Base-by-base conservation (phyloP, 1,284 basidiomycete species). In the Irpex lacteus region DNA sequence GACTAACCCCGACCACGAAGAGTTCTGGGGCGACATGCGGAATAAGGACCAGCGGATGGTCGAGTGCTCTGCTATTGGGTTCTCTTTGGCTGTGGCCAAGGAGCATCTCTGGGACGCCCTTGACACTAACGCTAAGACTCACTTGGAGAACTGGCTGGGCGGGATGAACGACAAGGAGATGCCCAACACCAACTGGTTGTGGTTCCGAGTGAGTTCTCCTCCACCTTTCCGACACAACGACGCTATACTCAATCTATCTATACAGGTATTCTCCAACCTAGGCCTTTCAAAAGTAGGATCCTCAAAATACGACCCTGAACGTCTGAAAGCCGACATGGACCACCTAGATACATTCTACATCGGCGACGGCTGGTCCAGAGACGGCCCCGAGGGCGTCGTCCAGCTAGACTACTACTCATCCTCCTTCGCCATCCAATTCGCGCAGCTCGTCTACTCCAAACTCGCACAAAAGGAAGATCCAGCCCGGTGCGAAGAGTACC, bases 41-140 rank as follows among this genome's bases (percentile, higher is more conserved):
- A 84, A 89, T 70, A 90, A 87, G 73, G 91, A 92, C 72, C 90
- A 93, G 75, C 76, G 91, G 32, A 93, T 93, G 91, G 91, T 92
- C 0, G 91, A 92, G 73, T 92, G 91, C 77, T 88, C 87, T 64
- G 87, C 91, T 4, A 87, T 92, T 67, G 90, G 90, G 1, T 92
- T 88, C 73, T 80, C 89, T 0, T 80, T 93, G 55, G 82, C 88
- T 7, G 82, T 90, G 13, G 87, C 87, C 2, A 82, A 82, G 40
- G 85, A 90, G 66, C 78, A 86, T 49, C 77, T 92, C 34, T 91
- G 87, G 85, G 82, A 89, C 73, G 81, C 81, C 9, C 76, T 92
- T 55, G 80, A 77, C 34, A 77, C 81, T 1, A 75, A 81, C 64
- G 83, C 81, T 7, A 87, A 88, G 75, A 74, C 73, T 60, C 82